Evolutionary conservation across 148 eudicot genomes (phyloP).

Genomic region (Spergularia bocconei): DNA sequence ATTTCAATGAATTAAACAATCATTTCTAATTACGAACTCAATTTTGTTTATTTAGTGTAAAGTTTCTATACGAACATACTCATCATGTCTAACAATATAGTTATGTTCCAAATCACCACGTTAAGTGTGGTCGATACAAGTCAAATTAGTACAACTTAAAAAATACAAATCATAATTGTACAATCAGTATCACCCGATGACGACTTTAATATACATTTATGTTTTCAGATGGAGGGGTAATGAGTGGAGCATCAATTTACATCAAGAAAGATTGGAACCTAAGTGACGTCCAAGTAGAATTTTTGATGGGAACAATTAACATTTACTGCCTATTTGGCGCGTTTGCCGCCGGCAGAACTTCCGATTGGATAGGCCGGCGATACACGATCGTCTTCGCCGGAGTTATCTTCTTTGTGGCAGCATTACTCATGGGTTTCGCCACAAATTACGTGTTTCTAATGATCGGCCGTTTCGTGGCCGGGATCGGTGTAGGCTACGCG

Average conservation of each 20-base stretch:
- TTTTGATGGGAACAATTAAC: conserved; percentile 69
- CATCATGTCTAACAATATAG: too few relatives aligned
- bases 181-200: too few relatives aligned
- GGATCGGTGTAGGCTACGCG: conserved; percentile 75
- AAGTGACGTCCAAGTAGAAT: conserved; percentile 50
- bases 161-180: too few relatives aligned
- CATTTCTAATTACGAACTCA: not conserved
- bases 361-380: conserved; percentile 70
- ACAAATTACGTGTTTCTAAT: conserved; percentile 50
- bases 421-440: conserved; percentile 68
- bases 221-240: conserved; percentile 69
- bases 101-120: too few relatives aligned
- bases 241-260: conserved; percentile 82
- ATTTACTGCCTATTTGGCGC: conserved; percentile 65
- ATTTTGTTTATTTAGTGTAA: too few relatives aligned
- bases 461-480: conserved; percentile 63
- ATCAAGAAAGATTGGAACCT: conserved; percentile 63
- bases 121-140: too few relatives aligned
- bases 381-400: conserved; percentile 61
- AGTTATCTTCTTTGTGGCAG: conserved; percentile 54
- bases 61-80: too few relatives aligned
- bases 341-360: conserved; percentile 58
- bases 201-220: not conserved
- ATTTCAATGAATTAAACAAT: too few relatives aligned
- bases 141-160: too few relatives aligned